A percentile compares a stretch with the other conserved stretches of the same genome.
Evolutionary conservation across 176 grass and related monocot species (phyloP).

Genomic region (Oryza meyeriana): DNA sequence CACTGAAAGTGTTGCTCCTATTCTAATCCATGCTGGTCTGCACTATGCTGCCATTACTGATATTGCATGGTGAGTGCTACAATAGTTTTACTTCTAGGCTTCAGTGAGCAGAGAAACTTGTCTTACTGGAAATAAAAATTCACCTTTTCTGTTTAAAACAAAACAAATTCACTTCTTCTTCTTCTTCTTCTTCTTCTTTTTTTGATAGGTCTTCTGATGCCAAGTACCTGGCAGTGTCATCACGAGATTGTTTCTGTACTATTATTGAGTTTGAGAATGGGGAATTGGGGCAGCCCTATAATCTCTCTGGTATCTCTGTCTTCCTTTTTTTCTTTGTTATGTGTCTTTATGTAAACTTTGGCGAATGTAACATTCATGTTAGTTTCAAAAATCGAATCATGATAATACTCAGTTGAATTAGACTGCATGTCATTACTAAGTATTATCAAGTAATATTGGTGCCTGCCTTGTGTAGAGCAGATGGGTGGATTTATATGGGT

Average conservation of each 20-base stretch:
- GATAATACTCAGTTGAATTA: background rate
- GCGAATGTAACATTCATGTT: background rate
- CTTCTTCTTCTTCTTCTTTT: too few relatives aligned
- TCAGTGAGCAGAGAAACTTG: background rate
- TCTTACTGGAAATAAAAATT: background rate
- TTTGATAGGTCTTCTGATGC: conserved; percentile 78
- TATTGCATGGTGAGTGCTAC: conserved; percentile 77
- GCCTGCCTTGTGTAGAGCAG: background rate
- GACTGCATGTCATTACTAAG: background rate
- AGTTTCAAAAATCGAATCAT: conserved; percentile 1
- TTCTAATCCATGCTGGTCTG: conserved; percentile 78
- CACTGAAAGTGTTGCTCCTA: conserved; percentile 77
- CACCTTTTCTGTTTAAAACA: background rate
- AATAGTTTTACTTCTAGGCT: background rate
- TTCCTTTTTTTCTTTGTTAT: background rate
- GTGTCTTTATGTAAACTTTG: background rate
- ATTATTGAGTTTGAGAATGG: conserved; percentile 90
- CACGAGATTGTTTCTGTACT: conserved; percentile 87
- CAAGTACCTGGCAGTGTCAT: conserved; percentile 78
- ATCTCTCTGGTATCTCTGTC: conserved; percentile 47
- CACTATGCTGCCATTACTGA: conserved; percentile 99
- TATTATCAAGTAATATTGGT: background rate
- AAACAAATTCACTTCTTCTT: background rate
- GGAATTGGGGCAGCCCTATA: conserved; percentile 64
- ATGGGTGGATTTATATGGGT: background rate